Evolutionary conservation across 257 asterid species (phyloP), one percentile per base, ranked within the genome.

Genomic region (Ophiorrhiza pumila): DNA sequence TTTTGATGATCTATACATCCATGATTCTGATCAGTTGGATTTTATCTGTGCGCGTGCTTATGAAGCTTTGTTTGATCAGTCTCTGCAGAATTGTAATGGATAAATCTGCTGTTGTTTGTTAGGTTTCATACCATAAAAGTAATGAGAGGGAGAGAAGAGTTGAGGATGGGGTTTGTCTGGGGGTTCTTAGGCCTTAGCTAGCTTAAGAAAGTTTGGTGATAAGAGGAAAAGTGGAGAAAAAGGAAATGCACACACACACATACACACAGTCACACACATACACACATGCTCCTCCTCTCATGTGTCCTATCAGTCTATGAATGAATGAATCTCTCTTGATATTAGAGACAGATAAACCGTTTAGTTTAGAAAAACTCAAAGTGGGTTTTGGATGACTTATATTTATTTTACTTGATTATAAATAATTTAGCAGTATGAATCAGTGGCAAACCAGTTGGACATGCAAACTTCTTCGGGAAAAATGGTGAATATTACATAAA

Each of bases 71-170:
- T 20, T 22, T 6, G 57, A 17, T 47, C n/a, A n/a, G n/a, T n/a
- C n/a, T n/a, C n/a, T n/a, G n/a, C n/a, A n/a, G n/a, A n/a, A n/a
- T n/a, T n/a, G n/a, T n/a, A n/a, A n/a, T n/a, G n/a, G n/a, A n/a
- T n/a, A n/a, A n/a, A n/a, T n/a, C n/a, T n/a, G n/a, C n/a, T n/a
- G n/a, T n/a, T n/a, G n/a, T n/a, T n/a, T n/a, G n/a, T n/a, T n/a
- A n/a, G n/a, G n/a, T n/a, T n/a, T n/a, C n/a, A n/a, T n/a, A n/a
- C n/a, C n/a, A 58, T 57, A 58, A 58, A 71, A 23, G 14, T 18
- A 49, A 50, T 72, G 62, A 77, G 77, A 69, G 75, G 61, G 67
- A 74, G 45, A 76, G 70, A 32, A 55, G 73, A 41, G 47, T 23
- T 31, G 76, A 47, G 34, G 72, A 14, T 23, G 39, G 34, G 60